Conservation (phyloP, 164 flowering plant genomes). For the Santalum album region DNA sequence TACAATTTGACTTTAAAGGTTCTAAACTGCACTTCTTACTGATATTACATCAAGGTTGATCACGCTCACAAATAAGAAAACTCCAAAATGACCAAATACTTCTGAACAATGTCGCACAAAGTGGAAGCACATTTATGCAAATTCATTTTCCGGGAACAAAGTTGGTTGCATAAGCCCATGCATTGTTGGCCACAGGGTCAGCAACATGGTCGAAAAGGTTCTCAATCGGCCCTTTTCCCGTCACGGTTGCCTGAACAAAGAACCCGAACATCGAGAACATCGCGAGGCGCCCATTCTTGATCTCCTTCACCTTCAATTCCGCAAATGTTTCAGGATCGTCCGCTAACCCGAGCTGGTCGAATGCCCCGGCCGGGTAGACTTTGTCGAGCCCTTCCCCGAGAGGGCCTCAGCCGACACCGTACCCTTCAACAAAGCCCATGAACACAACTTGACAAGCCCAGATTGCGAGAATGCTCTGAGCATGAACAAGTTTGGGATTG, state of each 20-base stretch:
- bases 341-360: conserved; percentile 71
- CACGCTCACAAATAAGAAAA: too few species aligned
- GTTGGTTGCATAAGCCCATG: conserved; percentile 84
- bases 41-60: too few species aligned
- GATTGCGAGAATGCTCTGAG: conserved; percentile 64
- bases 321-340: conserved; percentile 82
- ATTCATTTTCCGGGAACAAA: conserved; percentile 69
- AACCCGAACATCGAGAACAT: conserved; percentile 83
- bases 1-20: too few species aligned
- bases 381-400: conserved; percentile 61
- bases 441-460: conserved; percentile 66
- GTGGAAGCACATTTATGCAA: not conserved
- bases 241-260: conserved; percentile 80
- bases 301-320: conserved; percentile 73
- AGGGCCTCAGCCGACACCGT: conserved; percentile 65
- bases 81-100: too few species aligned
- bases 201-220: conserved; percentile 65
- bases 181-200: conserved; percentile 71
- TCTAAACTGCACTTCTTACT: too few species aligned
- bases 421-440: conserved; percentile 61
- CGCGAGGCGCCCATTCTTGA: conserved; percentile 66
- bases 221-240: conserved; percentile 80
- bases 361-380: conserved; percentile 59
- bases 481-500: conserved; percentile 66
- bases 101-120: conserved; percentile 32